These are phyloP conservation scores for Podosphaera xanthii DNA, from an alignment of 2,329 filamentous ascomycete species.

Conservation along the genomic window DNA sequence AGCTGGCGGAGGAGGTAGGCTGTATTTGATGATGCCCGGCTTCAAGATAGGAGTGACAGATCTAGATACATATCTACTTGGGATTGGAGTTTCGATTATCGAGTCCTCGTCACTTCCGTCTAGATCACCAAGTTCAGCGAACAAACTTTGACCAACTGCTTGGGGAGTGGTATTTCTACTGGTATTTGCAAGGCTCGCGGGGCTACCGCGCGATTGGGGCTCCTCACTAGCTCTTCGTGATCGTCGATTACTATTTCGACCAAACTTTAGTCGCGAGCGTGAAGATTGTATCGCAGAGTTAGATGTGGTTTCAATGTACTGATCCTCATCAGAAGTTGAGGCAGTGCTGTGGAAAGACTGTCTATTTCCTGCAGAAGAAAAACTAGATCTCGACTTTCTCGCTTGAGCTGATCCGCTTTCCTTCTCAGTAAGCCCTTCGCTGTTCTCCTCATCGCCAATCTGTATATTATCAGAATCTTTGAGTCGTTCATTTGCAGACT, in stretches of 20 bases:
- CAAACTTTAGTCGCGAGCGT: conserved; percentile 49
- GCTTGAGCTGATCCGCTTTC: conserved; percentile 27
- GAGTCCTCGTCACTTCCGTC: conserved; percentile 45
- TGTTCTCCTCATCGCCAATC: conserved; percentile 65
- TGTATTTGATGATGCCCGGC: conserved; percentile 14
- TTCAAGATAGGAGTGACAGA: conserved; percentile 21
- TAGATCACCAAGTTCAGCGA: conserved; percentile 71
- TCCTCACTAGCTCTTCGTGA: conserved; percentile 40
- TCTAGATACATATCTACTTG: conserved; percentile 21
- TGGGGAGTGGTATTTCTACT: conserved; percentile 27
- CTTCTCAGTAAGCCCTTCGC: conserved; percentile 62
- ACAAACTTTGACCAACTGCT: conserved; percentile 49
- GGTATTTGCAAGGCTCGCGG: conserved; percentile 29
- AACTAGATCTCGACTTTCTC: conserved; percentile 18
- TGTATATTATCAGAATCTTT: conserved; percentile 93
- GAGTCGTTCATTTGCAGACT: conserved; percentile 54
- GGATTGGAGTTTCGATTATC: conserved; percentile 30
- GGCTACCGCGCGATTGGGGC: conserved; percentile 32
- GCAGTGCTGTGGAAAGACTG: conserved; percentile 68
- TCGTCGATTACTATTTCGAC: conserved; percentile 36
- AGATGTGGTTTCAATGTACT: conserved; percentile 38
- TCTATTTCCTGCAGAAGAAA: conserved; percentile 29
- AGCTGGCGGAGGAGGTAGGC: conserved; percentile 23
- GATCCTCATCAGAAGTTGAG: conserved; percentile 63
- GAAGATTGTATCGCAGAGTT: conserved; percentile 33